Evolutionary conservation across 169 alveolate genomes (phyloP), one percentile per base, ranked within the genome.

Genomic region (Sarcocystis neurona): DNA sequence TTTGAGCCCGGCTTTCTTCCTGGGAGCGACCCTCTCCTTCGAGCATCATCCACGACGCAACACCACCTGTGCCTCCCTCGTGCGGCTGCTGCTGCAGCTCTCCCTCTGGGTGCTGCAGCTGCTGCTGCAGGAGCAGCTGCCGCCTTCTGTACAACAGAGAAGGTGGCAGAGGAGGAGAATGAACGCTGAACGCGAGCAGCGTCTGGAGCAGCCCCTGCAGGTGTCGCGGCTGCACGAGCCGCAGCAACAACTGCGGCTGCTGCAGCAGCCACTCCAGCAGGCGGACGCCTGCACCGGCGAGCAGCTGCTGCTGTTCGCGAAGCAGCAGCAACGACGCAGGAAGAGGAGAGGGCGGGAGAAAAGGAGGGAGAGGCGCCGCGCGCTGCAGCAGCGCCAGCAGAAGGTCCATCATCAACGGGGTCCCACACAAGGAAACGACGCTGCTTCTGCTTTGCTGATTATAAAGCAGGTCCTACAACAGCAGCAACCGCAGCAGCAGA

Each of bases 351-450:
- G 91, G 79, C 50, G 91, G 91, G 23, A 74, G 80, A 60, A 87
- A 87, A 41, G 91, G 86, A 48, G 91, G 91, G 41, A 87, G 86
- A 56, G 91, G 91, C 56, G 60, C 87, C 44, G 63, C 53, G 34
- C 91, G 77, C 56, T 87, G 91, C 27, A 72, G 63, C 34, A 87
- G 47, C 30, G 85, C 91, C 68, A 87, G 79, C 43, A 87, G 84
- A 30, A 87, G 70, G 23, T 87, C 86, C 56, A 87, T 53, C 39
- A 74, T 68, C n/a, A 87, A 79, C 32, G 91, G 86, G 63, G 77
- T 80, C 78, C 88, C 58, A 44, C 88, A 80, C n/a, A n/a, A n/a
- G n/a, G n/a, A n/a, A n/a, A n/a, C n/a, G n/a, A n/a, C n/a, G n/a
- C n/a, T n/a, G n/a, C n/a, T n/a, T n/a, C n/a, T n/a, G n/a, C n/a